Percentiles rank a stretch among this genome's conserved stretches.
Evolutionary conservation across 2,329 filamentous ascomycete species (phyloP).

Genomic region (Ophiostoma ips): DNA sequence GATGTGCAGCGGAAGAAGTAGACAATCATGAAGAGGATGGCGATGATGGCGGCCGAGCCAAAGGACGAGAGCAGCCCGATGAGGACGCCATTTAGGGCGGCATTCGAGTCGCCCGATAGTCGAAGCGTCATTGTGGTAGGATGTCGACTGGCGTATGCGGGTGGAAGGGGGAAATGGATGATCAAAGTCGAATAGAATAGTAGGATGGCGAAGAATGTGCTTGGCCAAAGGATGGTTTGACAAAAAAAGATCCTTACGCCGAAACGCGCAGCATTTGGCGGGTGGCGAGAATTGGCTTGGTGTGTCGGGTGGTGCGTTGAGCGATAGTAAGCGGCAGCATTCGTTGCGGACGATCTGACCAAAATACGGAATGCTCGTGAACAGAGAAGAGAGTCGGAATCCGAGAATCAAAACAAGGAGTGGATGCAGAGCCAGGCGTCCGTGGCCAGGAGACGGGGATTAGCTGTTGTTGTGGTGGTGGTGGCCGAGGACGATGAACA

Average conservation of each 20-base stretch:
- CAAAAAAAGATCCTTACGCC: neutral
- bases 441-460: too few relatives aligned
- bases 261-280: constrained; percentile 1
- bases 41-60: constrained; percentile 75
- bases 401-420: too few relatives aligned
- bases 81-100: constrained; percentile 57
- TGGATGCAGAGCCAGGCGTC: too few relatives aligned
- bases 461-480: too few relatives aligned
- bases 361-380: too few relatives aligned
- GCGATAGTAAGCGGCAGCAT: neutral
- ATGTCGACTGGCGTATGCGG: neutral
- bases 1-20: constrained; percentile 91
- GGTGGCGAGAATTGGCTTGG: neutral
- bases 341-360: neutral
- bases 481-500: too few relatives aligned
- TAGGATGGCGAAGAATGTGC: neutral
- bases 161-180: neutral
- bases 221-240: neutral
- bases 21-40: constrained; percentile 63
- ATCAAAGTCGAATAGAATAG: neutral
- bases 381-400: too few relatives aligned
- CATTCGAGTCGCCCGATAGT: neutral
- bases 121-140: neutral
- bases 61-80: constrained; percentile 93
- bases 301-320: neutral